These are phyloP conservation scores for Geotrichum histeridarum DNA, from an alignment of 1,139 yeast species.

Conservation along the genomic window DNA sequence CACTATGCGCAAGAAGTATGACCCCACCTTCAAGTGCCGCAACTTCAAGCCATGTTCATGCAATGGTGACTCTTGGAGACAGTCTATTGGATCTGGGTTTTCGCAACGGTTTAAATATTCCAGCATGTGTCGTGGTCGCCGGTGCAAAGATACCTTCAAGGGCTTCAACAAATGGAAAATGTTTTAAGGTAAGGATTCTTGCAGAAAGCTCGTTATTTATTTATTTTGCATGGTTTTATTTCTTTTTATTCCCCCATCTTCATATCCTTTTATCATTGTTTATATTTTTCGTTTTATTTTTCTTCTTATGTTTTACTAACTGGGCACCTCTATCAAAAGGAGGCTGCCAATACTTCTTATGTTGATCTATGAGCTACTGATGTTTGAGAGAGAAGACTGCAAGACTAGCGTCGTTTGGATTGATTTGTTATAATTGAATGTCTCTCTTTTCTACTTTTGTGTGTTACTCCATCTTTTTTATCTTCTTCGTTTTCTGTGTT, in stretches of 20 bases:
- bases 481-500: neutral
- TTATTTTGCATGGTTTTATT: conserved; percentile 3
- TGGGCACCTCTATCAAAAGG: conserved; percentile 2
- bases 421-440: neutral
- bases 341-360: conserved; percentile 3
- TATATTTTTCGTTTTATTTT: neutral
- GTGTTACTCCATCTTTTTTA: neutral
- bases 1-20: too few species aligned
- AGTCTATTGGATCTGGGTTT: too few species aligned
- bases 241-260: neutral
- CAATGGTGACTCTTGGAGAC: too few species aligned
- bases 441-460: neutral
- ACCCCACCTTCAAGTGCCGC: too few species aligned
- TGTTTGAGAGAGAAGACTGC: neutral
- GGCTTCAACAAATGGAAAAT: neutral
- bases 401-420: neutral
- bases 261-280: neutral
- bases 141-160: neutral
- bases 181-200: conserved; percentile 4
- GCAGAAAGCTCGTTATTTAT: neutral
- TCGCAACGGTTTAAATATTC: too few species aligned
- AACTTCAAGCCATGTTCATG: too few species aligned
- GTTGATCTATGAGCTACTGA: conserved; percentile 1
- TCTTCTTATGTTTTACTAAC: neutral
- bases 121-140: neutral